Evolutionary conservation across 2,329 filamentous ascomycete genomes (phyloP).

Genomic region (Nemania abortiva): DNA sequence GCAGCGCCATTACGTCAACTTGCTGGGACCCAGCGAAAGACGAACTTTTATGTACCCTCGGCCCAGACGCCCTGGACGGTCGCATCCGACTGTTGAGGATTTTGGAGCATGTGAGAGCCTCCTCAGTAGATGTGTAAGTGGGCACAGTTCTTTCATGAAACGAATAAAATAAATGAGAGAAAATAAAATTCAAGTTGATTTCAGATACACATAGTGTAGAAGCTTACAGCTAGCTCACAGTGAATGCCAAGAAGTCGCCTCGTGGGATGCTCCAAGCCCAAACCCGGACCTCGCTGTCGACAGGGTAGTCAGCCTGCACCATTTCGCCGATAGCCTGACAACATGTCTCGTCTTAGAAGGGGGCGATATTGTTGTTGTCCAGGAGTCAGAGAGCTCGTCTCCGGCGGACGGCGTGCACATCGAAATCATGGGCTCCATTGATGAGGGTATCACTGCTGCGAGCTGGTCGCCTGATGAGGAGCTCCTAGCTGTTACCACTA

Average conservation of each 20-base stretch:
- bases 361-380: conserved; percentile 89
- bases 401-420: conserved; percentile 78
- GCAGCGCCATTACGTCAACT: conserved; percentile 75
- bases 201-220: background rate
- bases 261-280: conserved; percentile 89
- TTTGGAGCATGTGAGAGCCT: conserved; percentile 56
- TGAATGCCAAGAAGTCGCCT: conserved; percentile 70
- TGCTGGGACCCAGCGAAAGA: conserved; percentile 88
- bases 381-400: conserved; percentile 68
- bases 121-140: conserved; percentile 57
- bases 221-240: conserved; percentile 42
- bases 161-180: conserved; percentile 5
- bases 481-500: conserved; percentile 84
- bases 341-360: conserved; percentile 88
- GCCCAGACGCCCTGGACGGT: conserved; percentile 77
- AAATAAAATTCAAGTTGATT: background rate
- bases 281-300: conserved; percentile 81
- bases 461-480: conserved; percentile 97
- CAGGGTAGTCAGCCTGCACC: conserved; percentile 81
- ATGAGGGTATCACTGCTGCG: conserved; percentile 89
- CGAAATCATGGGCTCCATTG: conserved; percentile 94
- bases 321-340: conserved; percentile 83
- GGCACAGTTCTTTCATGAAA: background rate
- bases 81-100: conserved; percentile 78
- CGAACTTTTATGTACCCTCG: conserved; percentile 84